Evolutionary conservation across 768 basidiomycete species (phyloP), one percentile per base, ranked within the genome.

Genomic region (Trametes elegans): DNA sequence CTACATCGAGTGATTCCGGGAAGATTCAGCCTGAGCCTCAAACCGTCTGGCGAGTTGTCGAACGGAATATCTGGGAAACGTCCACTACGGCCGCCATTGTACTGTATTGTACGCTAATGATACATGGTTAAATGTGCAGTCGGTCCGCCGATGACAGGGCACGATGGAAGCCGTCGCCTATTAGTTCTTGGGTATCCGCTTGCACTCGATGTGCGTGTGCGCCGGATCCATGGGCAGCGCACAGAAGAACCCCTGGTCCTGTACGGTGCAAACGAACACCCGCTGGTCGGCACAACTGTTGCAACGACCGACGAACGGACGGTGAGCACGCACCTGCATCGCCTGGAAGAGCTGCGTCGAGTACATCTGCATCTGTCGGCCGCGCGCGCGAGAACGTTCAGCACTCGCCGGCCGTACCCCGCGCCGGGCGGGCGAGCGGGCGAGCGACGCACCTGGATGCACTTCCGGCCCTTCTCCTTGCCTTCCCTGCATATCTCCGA

Each of bases 161-260:
- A 5, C 21, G 9, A 19, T 9, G 27, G 26, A 31, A 44, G 43
- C 54, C 61, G 49, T 55, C 55, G 5, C 27, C 10, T 1, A 4
- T 47, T 38, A 53, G 21, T 52, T 49, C 64, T 79, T 76, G 50
- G 80, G 81, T 59, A 88, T 70, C n/a, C 78, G 85, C 63, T 72
- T 84, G 70, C 86, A 89, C 61, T 85, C 80, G 72, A 88, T 85
- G 59, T 89, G 72, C 21, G 84, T 85, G 67, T 74, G 77, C 49
- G 71, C 66, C 7, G 85, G 87, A 64, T 90, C 82, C 64, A 81
- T 81, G 13, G 86, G 84, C 41, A 86, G 67, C 2, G 82, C 78
- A 65, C 85, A 88, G 68, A 80, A 89, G 69, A 88, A 87, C 13
- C 83, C 85, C 47, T 79, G 73, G 11, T 78, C 75, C 86, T 89